Base-by-base conservation (phyloP, 83 land plant species). In the Picea abies region DNA sequence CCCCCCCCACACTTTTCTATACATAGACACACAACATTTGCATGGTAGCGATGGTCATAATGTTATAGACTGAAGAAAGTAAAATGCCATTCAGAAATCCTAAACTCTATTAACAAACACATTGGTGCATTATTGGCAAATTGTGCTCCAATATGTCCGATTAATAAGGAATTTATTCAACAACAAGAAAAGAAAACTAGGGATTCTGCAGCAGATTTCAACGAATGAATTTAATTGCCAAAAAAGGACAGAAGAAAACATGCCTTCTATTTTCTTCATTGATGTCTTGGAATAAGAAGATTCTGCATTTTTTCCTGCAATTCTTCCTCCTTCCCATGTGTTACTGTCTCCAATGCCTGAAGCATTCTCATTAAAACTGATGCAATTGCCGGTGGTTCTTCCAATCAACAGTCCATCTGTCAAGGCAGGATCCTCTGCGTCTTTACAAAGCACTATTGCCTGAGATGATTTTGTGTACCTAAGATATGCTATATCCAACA, bases 361-460 rank as follows among this genome's bases (percentile, higher is more conserved):
- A 26, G 29, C 29, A 26, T 58, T 67, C 29, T 39, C 32, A 60
- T 4, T 19, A n/a, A 79, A 63, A 79, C 23, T 60, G 67, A 41
- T 49, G 14, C 56, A 10, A 37, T 26, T 49, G 20, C 19, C 23
- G 25, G n/a, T 58, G 29, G 77, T 47, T 68, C 60, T 63, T 17
- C 71, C 68, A 32, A 87, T 61, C 25, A 87, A 81, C 8, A 87
- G 25, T 29, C 89, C 89, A 79, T 87, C 89, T 49, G 87, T 87
- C 20, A 87, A 69, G 49, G 88, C 81, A 17, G 89, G 89, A 79
- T 87, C 88, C 56, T 87, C 88, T 19, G 89, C 87, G 61, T 83
- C 84, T 16, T 78, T 82, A 23, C 75, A 85, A 9, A 87, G 84
- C 63, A 63, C 82, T 8, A 85, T 78, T 60, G 64, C 80, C n/a